phyloP scores from a whole-genome alignment of 2,329 filamentous ascomycete genomes.

The Beauveria asiatica region DNA sequence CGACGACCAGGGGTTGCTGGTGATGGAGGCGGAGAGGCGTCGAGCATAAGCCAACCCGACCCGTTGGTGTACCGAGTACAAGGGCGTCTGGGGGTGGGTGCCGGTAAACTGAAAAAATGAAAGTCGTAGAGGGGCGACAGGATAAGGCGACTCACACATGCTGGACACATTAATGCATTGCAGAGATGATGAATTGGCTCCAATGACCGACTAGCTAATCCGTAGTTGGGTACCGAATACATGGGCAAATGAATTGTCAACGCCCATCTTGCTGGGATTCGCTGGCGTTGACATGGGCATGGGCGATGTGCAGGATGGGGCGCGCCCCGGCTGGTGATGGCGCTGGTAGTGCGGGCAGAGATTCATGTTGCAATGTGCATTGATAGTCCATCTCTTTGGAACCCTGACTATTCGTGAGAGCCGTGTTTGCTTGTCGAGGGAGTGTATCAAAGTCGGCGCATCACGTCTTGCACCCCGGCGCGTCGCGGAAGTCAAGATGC shows the following conservation, averaged over 20 bases:
- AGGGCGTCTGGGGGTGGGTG: neutral
- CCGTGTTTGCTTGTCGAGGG: neutral
- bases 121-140: neutral
- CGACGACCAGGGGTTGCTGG: neutral
- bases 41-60: neutral
- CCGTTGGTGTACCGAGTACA: neutral
- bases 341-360: neutral
- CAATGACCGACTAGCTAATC: too few species aligned
- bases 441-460: neutral
- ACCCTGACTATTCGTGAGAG: neutral
- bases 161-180: too few species aligned
- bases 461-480: neutral
- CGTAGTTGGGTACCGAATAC: too few species aligned
- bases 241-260: too few species aligned
- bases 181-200: too few species aligned
- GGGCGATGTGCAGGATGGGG: too few species aligned
- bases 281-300: too few species aligned
- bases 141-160: neutral
- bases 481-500: neutral
- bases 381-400: neutral
- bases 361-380: neutral
- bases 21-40: neutral
- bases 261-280: too few species aligned
- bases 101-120: neutral
- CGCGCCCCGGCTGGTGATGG: too few species aligned